Percentiles rank a stretch among this genome's conserved stretches.
Evolutionary conservation across 2,329 filamentous ascomycete genomes (phyloP).

Genomic region (Exophiala bonariae): DNA sequence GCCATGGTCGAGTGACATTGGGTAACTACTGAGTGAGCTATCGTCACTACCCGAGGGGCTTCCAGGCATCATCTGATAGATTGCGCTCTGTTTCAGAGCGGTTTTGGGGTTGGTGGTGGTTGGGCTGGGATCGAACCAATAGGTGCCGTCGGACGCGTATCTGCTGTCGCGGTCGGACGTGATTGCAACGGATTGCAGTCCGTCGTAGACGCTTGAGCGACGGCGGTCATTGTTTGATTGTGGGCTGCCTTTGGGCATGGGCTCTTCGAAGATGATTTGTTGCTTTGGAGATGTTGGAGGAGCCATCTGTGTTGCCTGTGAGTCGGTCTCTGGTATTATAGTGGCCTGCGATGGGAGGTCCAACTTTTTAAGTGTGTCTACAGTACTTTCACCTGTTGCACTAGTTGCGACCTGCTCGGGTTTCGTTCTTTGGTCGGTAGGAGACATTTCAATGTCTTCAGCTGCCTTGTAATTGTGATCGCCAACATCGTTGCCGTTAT

Average conservation of each 20-base stretch:
- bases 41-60: constrained; percentile 14
- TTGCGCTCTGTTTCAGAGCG: not conserved
- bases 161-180: constrained; percentile 46
- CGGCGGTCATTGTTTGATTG: constrained; percentile 8
- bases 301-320: too few species aligned
- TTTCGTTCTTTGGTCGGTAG: too few species aligned
- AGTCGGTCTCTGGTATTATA: too few species aligned
- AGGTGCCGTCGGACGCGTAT: constrained; percentile 42
- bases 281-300: too few species aligned
- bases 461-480: not conserved
- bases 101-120: not conserved
- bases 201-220: constrained; percentile 26
- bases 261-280: too few species aligned
- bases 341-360: too few species aligned
- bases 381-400: too few species aligned
- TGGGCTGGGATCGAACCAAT: constrained; percentile 22
- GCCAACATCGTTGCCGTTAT: not conserved
- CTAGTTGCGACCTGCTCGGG: too few species aligned
- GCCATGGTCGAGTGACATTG: not conserved
- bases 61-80: constrained; percentile 12
- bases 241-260: not conserved
- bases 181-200: not conserved
- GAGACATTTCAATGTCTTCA: too few species aligned
- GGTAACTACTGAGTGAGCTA: constrained; percentile 5
- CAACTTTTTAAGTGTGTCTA: too few species aligned